Evolutionary conservation across 441 rosid genomes (phyloP).

Genomic region (Corymbia citriodora): DNA sequence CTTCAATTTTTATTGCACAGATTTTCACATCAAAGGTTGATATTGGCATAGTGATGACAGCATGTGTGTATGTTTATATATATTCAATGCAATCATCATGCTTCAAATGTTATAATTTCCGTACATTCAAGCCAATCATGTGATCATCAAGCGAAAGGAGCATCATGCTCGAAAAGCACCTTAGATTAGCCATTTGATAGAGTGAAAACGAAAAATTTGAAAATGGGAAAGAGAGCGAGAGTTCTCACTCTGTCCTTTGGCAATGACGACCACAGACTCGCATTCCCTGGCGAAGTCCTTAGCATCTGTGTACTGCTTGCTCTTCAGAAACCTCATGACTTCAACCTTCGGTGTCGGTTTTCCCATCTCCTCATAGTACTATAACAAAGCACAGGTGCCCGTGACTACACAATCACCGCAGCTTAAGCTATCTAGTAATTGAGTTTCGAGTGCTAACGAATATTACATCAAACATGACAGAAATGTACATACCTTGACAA

Average conservation of each 20-base stretch:
- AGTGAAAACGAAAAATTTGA: background rate
- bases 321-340: constrained; percentile 78
- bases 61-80: accelerated
- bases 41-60: too few species aligned
- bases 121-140: background rate
- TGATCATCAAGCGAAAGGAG: background rate
- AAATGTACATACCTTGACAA: constrained; percentile 46
- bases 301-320: constrained; percentile 70
- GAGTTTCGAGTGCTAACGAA: background rate
- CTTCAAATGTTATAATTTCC: background rate
- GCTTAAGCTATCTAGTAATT: background rate
- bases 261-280: constrained; percentile 81
- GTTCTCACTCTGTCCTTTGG: constrained; percentile 81
- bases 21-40: background rate
- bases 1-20: background rate
- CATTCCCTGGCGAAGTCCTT: constrained; percentile 87
- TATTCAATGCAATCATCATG: too few species aligned
- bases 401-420: background rate
- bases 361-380: constrained; percentile 93
- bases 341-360: constrained; percentile 85
- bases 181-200: background rate
- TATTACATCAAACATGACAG: too few species aligned
- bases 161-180: background rate
- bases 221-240: background rate
- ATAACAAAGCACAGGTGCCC: background rate